Conservation (phyloP, 495 filamentous ascomycete species). For the Talaromyces thailandensis region DNA sequence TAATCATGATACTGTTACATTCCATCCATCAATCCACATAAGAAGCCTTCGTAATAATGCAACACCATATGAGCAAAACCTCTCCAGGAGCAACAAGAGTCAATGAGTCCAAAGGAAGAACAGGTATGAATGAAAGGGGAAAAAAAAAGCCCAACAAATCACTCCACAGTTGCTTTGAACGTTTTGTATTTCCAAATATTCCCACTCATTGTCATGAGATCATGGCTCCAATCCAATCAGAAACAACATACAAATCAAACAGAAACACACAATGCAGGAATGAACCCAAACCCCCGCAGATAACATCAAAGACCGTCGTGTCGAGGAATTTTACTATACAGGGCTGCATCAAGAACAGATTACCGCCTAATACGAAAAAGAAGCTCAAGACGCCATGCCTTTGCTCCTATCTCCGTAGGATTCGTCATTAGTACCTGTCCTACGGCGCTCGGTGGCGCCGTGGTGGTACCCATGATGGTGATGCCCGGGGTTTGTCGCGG, state of each 20-base stretch:
- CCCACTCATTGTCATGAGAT: background rate
- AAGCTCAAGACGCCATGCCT: constrained; percentile 22
- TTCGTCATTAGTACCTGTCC: constrained; percentile 37
- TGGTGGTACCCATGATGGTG: constrained; percentile 25
- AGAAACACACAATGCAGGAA: background rate
- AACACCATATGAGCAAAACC: constrained; percentile 2
- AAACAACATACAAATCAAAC: background rate
- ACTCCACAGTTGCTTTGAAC: background rate
- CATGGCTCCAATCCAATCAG: background rate
- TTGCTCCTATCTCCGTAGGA: constrained; percentile 36
- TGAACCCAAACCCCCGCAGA: background rate
- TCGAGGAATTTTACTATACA: constrained; percentile 32
- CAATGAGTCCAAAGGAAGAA: constrained; percentile 1
- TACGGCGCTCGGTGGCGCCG: constrained; percentile 32
- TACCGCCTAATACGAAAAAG: constrained; percentile 5
- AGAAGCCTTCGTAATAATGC: constrained; percentile 1
- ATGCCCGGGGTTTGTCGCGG: constrained; percentile 35
- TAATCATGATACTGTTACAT: constrained; percentile 4
- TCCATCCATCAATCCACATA: background rate
- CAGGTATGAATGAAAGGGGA: background rate
- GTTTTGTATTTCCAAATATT: background rate
- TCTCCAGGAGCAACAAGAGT: background rate
- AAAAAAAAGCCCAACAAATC: background rate
- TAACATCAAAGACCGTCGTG: background rate
- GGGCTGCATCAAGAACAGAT: constrained; percentile 25